These are phyloP conservation scores for Nothophytophthora sp. DNA, from an alignment of 352 stramenopile genomes.

Conservation along the genomic window DNA sequence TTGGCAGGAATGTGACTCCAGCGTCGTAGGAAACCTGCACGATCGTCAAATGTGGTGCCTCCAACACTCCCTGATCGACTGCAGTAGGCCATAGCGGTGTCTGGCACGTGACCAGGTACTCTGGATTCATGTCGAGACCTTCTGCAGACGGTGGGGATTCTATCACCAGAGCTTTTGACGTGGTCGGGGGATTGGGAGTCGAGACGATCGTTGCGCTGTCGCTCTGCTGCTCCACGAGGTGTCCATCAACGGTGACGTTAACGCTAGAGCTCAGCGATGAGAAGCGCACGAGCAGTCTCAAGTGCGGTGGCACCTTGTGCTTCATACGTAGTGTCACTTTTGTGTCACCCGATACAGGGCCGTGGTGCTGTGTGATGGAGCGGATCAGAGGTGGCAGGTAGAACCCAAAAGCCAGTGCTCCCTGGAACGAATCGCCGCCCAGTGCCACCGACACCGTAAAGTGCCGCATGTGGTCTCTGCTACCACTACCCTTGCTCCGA, in stretches of 20 bases:
- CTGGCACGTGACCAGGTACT: conserved; percentile 46
- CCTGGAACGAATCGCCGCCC: conserved; percentile 45
- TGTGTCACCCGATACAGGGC: conserved; percentile 58
- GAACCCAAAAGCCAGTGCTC: conserved; percentile 44
- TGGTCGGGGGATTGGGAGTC: neutral
- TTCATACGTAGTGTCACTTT: conserved; percentile 68
- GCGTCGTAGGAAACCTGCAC: conserved; percentile 73
- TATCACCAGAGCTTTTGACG: neutral
- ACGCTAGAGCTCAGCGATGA: conserved; percentile 30
- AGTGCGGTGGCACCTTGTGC: conserved; percentile 49
- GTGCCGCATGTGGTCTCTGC: conserved; percentile 18
- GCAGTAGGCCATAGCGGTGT: conserved; percentile 47
- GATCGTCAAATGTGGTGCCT: conserved; percentile 59
- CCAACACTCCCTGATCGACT: too few species aligned
- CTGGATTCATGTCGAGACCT: conserved; percentile 22
- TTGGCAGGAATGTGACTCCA: conserved; percentile 35
- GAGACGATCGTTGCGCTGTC: neutral
- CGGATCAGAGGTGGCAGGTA: conserved; percentile 64
- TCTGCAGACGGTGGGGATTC: neutral
- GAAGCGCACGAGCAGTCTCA: conserved; percentile 61
- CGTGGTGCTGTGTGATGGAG: conserved; percentile 69
- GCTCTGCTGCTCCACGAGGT: neutral
- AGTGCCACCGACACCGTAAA: conserved; percentile 49
- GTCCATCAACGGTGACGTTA: conserved; percentile 17
- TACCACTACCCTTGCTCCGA: too few species aligned